Base-by-base conservation (phyloP, 2,329 filamentous ascomycete genomes). In the Calonectria multiphialidica region DNA sequence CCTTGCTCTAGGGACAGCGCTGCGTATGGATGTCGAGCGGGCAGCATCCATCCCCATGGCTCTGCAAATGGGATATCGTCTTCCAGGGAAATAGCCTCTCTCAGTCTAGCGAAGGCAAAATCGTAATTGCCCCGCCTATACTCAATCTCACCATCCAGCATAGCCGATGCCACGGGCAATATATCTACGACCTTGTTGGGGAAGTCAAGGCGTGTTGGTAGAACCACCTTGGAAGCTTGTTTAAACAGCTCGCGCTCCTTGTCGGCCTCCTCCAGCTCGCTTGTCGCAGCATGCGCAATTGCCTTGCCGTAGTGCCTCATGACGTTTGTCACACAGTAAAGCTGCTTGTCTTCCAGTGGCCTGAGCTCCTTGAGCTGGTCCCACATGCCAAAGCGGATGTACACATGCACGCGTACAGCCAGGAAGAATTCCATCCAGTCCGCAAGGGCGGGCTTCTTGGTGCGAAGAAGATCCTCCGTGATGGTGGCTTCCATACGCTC, bases 31-130 rank as follows among this genome's bases (percentile, higher is more conserved):
- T 94, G 92, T 5, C 92, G 86, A 0, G 90, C 88, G 0, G 92
- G 92, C 76, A 92, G 91, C 92, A 94, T 93, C 92, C 92, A 94
- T 0, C 90, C 90, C 92, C 92, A 93, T 0, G 93, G 93, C 80
- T 94, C 93, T 42, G 91, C 89, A 73, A 93, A 94, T 0, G 89
- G 89, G 23, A 94, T 85, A 0, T 80, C 82, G 75, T 93, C 91
- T 69, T 93, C 90, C 10, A 89, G 84, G 1, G 82, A 78, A 18
- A 93, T 88, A 0, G 92, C 87, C 8, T 81, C 83, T 2, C 87
- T 86, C 7, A 94, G 83, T 64, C 88, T 84, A 10, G 81, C 74
- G 77, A 93, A 93, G 0, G 91, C 92, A 0, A 79, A 53, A 0
- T 89, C 86, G 68, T 88, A 87, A 66, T 92, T 87, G 0, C 87